Evolutionary conservation across 2,329 filamentous ascomycete genomes (phyloP), one percentile per base, ranked within the genome.

Genomic region (Paecilomyces niveus): DNA sequence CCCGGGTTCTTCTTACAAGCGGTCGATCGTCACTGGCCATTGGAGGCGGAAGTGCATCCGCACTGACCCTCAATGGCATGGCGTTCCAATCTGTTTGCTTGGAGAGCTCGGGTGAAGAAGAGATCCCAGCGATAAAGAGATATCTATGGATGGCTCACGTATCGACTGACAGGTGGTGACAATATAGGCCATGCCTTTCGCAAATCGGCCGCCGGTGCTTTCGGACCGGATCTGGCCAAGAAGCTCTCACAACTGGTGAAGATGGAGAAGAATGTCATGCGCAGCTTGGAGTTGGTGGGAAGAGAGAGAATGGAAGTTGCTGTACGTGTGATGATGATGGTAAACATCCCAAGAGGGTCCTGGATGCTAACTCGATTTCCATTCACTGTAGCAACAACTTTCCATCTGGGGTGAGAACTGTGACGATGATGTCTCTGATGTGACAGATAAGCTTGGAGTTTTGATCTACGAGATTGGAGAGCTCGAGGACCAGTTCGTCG

Each of bases 221-320:
- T 81, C 69, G 86, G 86, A 35, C 86, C 92, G 59, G 94, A 99
- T 70, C 87, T 99, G 59, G 89, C 94, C 59, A 97, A 96, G 85
- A 99, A 99, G 84, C 87, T 99, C 62, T 91, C 92, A 49, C 90
- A 96, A 80, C 85, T 99, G 56, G 94, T 99, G 63, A 99, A 99
- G 85, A 99, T 99, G 94, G 94, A 99, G 81, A 99, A 99, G 87
- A 97, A 99, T 74, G 90, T 97, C 58, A 99, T 99, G 94, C 91
- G 94, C 76, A 97, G 92, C 74, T 87, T 97, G 83, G 94, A 99
- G 75, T 83, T 91, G 54, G 94, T 97, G 57, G 92, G 92, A 53
- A 88, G 92, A 71, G 94, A 99, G 82, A 88, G 94, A 68, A 97
- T 97, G 92, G 94, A 97, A 70, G 93, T 97, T 65, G 94, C 94